Percentiles rank a stretch among this genome's conserved stretches.
Evolutionary conservation across 352 stramenopile species (phyloP).

Genomic region (Aphanomyces stellatus): DNA sequence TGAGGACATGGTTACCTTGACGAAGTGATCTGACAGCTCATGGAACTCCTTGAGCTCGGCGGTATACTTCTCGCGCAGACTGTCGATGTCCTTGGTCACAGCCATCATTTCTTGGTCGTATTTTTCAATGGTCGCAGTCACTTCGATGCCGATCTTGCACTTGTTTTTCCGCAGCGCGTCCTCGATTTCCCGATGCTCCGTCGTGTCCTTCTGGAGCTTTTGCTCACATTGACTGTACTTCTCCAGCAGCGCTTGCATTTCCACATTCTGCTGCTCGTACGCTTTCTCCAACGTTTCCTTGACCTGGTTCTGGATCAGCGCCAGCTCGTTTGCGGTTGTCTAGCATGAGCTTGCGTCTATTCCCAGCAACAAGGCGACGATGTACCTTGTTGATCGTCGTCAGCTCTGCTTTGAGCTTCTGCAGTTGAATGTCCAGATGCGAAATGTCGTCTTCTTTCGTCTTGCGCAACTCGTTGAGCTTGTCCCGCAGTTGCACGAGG

Average conservation of each 20-base stretch:
- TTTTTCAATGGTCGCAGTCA: conserved; percentile 58
- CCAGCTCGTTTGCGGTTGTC: conserved; percentile 61
- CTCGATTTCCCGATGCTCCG: conserved; percentile 77
- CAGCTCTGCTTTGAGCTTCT: conserved; percentile 73
- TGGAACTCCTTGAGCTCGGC: conserved; percentile 47
- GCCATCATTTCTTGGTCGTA: conserved; percentile 68
- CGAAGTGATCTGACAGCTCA: conserved; percentile 76
- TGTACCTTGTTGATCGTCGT: conserved; percentile 64
- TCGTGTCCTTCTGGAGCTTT: conserved; percentile 55
- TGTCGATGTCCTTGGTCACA: conserved; percentile 45
- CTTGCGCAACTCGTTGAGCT: conserved; percentile 63
- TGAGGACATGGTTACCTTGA: conserved; percentile 43
- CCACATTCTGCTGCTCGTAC: conserved; percentile 64
- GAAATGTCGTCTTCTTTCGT: conserved; percentile 78
- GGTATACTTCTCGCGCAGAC: conserved; percentile 34
- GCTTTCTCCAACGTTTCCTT: conserved; percentile 65
- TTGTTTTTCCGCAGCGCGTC: conserved; percentile 74
- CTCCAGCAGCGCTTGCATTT: conserved; percentile 64
- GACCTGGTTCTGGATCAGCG: conserved; percentile 62
- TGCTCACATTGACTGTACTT: conserved; percentile 43
- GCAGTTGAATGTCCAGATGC: conserved; percentile 66
- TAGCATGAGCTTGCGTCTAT: too few relatives aligned
- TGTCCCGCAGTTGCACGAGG: conserved; percentile 57
- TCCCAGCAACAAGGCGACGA: neutral
- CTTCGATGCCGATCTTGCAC: conserved; percentile 65